Evolutionary conservation across 331 rosid genomes (phyloP).

Genomic region (Malus hybrid): DNA sequence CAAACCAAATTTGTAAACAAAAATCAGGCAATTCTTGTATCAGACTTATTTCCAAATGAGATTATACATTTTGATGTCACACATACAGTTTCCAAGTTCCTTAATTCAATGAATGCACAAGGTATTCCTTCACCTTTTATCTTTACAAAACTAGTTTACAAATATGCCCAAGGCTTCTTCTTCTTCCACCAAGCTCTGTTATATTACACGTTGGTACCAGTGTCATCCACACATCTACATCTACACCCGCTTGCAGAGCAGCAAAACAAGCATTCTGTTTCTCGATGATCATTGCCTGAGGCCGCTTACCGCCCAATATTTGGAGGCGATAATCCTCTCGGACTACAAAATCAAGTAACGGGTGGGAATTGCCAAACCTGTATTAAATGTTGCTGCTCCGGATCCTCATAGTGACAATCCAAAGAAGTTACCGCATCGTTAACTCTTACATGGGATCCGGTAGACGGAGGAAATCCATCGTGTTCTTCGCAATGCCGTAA

Average conservation of each 20-base stretch:
- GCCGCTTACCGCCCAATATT: not conserved
- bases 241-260: conserved; percentile 19
- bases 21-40: not conserved
- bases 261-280: conserved; percentile 18
- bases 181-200: conserved; percentile 33
- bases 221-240: conserved; percentile 31
- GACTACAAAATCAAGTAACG: conserved; percentile 79
- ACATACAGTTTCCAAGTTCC: not conserved
- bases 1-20: not conserved
- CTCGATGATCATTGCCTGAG: not conserved
- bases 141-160: conserved; percentile 26
- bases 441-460: conserved; percentile 32
- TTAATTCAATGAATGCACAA: conserved; percentile 13
- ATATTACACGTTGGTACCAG: conserved; percentile 37
- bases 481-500: conserved; percentile 64
- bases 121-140: not conserved
- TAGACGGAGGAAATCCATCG: conserved; percentile 37
- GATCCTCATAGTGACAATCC: conserved; percentile 56
- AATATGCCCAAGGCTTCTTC: conserved; percentile 29
- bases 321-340: conserved; percentile 21
- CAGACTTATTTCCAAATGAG: conserved; percentile 4
- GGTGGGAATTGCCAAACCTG: conserved; percentile 60
- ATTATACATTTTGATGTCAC: not conserved
- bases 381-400: conserved; percentile 53
- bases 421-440: conserved; percentile 34